Conservation (phyloP, 352 stramenopile genomes). For the Vaucheria bursata region DNA sequence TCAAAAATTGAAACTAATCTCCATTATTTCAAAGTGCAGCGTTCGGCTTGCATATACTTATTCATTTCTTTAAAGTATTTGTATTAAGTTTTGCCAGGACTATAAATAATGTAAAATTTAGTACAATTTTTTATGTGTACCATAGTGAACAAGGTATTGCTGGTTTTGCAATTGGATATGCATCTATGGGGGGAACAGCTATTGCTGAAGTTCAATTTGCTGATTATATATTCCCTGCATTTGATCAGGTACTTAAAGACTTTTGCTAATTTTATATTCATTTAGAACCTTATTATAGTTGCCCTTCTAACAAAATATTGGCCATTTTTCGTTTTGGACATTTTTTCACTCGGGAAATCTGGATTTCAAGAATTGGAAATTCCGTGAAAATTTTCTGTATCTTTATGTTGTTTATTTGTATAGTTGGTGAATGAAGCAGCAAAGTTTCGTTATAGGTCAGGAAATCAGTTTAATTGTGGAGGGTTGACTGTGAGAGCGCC, state of each 20-base stretch:
- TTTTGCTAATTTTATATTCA: not conserved
- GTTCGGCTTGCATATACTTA: too few relatives aligned
- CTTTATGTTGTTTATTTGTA: too few relatives aligned
- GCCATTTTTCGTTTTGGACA: conserved; percentile 10
- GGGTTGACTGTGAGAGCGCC: conserved; percentile 88
- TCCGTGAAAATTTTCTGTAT: too few relatives aligned
- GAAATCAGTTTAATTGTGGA: conserved; percentile 93
- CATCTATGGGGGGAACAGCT: conserved; percentile 81
- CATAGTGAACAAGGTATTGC: conserved; percentile 74
- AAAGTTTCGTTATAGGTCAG: conserved; percentile 95
- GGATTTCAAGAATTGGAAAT: too few relatives aligned
- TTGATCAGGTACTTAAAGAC: conserved; percentile 63
- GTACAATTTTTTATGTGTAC: not conserved
- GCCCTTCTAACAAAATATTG: too few relatives aligned
- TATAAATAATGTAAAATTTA: too few relatives aligned
- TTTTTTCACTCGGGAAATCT: too few relatives aligned
- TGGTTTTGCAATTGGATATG: conserved; percentile 93
- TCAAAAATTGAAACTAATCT: too few relatives aligned
- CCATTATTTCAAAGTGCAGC: too few relatives aligned
- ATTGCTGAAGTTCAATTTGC: conserved; percentile 84
- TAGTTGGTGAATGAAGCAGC: conserved; percentile 95
- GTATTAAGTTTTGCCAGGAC: not conserved
- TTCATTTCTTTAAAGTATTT: too few relatives aligned
- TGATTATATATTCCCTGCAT: conserved; percentile 95
- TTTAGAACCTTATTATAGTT: not conserved